These are phyloP conservation scores for Komagataella ulmi DNA, from an alignment of 805 yeast genomes.

Conservation along the genomic window DNA sequence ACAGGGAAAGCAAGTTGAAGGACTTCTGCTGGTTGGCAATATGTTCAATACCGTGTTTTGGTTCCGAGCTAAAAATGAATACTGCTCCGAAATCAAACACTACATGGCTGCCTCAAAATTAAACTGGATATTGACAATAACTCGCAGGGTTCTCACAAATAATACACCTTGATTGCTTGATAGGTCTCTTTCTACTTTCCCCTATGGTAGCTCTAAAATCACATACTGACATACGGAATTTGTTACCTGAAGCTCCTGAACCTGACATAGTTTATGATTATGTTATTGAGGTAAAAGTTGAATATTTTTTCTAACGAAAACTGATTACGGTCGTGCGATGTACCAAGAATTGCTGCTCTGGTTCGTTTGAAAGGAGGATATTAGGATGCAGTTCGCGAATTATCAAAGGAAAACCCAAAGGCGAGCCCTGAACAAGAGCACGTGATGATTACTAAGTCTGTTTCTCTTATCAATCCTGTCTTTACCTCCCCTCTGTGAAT, in stretches of 20 bases:
- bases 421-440: neutral
- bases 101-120: too few species aligned
- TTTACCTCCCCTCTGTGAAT: too few species aligned
- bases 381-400: neutral
- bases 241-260: constrained; percentile 98
- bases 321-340: neutral
- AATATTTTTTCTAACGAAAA: neutral
- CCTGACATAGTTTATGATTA: constrained; percentile 49
- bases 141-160: neutral
- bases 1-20: neutral
- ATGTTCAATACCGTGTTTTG: neutral
- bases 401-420: too few species aligned
- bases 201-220: constrained; percentile 1
- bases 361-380: neutral
- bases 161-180: neutral
- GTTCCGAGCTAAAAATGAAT: neutral
- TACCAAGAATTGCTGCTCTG: neutral
- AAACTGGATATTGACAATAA: neutral
- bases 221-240: constrained; percentile 98
- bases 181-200: neutral
- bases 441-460: neutral
- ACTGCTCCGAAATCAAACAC: neutral
- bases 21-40: neutral
- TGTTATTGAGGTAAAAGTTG: constrained; percentile 1
- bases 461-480: neutral